Evolutionary conservation across 2,329 filamentous ascomycete species (phyloP), one percentile per base, ranked within the genome.

Genomic region (Diaporthe capsici): DNA sequence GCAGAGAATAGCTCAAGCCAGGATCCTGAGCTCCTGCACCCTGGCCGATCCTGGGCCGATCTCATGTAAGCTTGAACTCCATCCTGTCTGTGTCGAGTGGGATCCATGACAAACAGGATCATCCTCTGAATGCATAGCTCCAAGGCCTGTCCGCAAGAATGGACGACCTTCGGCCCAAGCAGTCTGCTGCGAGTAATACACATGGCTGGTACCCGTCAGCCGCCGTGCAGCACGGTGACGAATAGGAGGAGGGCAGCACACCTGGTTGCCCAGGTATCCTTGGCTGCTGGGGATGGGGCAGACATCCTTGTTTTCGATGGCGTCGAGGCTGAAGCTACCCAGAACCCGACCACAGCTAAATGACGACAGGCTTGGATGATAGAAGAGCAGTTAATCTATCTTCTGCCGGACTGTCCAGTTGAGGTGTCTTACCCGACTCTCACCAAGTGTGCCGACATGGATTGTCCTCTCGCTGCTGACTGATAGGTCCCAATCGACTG

Each of bases 281-380:
- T 71, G 55, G 25, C 47, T 25, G 20, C 25, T 25, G 51, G n/a
- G 31, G 42, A 20, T 44, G 49, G 55, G 49, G 75, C 53, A 67
- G 51, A 60, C 53, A 72, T 22, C 72, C 75, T 55, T 76, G 75
- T 60, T 31, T 25, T 42, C 31, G 42, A 49, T 47, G 72, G 53
- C 72, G 20, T 76, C 72, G 72, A 75, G 75, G 72, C 72, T 76
- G 67, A 68, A 71, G 67, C 51, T 74, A 58, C 67, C 65, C 39
- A 53, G 39, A 67, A n/a, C 67, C 55, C 25, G 65, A 44, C 53
- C 65, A n/a, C 25, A 55, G 71, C 47, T 44, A 44, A 28, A 74
- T 74, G 71, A 74, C 75, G 65, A 58, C 44, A 55, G 28, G 47
- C 65, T 58, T 65, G 39, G 28, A n/a, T 42, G 51, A 60, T 63